These are phyloP conservation scores for Circinella umbellata DNA, from an alignment of 371 early-diverging fungal genomes.

Conservation along the genomic window DNA sequence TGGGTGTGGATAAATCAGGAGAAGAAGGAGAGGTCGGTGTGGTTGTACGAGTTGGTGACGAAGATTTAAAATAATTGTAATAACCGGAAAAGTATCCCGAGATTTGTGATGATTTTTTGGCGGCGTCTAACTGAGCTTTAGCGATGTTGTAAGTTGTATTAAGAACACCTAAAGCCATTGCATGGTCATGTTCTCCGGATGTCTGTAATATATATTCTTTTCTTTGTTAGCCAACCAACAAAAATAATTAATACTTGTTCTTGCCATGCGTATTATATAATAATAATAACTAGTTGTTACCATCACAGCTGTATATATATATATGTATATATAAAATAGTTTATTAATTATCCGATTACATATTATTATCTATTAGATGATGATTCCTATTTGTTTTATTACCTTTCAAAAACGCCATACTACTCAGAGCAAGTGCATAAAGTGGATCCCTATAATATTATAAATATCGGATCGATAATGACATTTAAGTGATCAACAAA, in stretches of 20 bases:
- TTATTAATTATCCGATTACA: too few species aligned
- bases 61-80: slow-evolving; percentile 27
- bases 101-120: slow-evolving; percentile 31
- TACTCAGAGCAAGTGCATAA: slow-evolving; percentile 50
- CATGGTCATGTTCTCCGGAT: slow-evolving; percentile 20
- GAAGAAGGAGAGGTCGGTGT: slow-evolving; percentile 10
- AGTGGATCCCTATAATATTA: slow-evolving; percentile 39
- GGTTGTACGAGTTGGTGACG: slow-evolving; percentile 3
- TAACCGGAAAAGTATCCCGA: slow-evolving; percentile 38
- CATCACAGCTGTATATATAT: slow-evolving; percentile 35
- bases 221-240: background rate
- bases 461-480: background rate
- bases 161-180: slow-evolving; percentile 26
- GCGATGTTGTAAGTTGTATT: slow-evolving; percentile 29
- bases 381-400: slow-evolving; percentile 1
- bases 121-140: slow-evolving; percentile 32
- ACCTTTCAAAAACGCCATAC: slow-evolving; percentile 57
- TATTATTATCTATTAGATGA: too few species aligned
- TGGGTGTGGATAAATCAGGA: slow-evolving; percentile 19
- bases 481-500: too few species aligned
- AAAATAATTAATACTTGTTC: too few species aligned
- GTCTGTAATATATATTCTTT: slow-evolving; percentile 15
- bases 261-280: background rate
- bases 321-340: background rate
- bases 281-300: slow-evolving; percentile 16